phyloP scores from a whole-genome alignment of 225 moss, liverwort and hornwort species.

The Marchantia polymorpha region DNA sequence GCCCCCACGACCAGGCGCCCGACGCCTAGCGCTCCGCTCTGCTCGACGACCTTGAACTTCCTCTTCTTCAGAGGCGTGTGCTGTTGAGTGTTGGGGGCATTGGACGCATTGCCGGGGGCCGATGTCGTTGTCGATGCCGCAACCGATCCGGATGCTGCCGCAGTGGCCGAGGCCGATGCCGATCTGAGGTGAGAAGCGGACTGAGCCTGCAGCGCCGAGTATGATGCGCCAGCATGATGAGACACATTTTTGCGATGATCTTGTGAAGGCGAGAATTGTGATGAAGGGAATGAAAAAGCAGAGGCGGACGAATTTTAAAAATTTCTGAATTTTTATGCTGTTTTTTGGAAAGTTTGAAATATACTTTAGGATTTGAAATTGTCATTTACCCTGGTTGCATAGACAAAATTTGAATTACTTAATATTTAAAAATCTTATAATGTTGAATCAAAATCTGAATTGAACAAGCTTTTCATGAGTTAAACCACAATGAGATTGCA shows the following conservation, averaged over 20 bases:
- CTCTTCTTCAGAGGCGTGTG: conserved; percentile 92
- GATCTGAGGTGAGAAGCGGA: conserved; percentile 41
- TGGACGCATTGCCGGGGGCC: conserved; percentile 23
- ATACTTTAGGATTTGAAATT: too few species aligned
- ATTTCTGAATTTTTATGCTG: too few species aligned
- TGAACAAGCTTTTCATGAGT: too few species aligned
- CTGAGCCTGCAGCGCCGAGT: conserved; percentile 24
- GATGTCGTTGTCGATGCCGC: conserved; percentile 24
- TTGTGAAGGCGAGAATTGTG: conserved; percentile 40
- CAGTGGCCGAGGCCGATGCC: conserved; percentile 43
- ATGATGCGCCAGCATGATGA: conserved; percentile 44
- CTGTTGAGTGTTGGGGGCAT: conserved; percentile 38
- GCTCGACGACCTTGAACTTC: conserved; percentile 93
- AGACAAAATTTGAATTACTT: too few species aligned
- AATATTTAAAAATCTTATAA: too few species aligned
- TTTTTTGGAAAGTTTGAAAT: too few species aligned
- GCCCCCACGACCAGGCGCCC: conserved; percentile 24
- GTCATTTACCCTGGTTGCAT: too few species aligned
- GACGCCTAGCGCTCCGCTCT: conserved; percentile 52
- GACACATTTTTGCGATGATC: conserved; percentile 35
- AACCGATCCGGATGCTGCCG: conserved; percentile 29
- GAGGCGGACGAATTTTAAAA: conserved; percentile 30
- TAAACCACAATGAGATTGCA: too few species aligned
- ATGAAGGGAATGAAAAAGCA: conserved; percentile 31
- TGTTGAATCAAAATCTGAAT: too few species aligned